These are phyloP conservation scores for Linum usitatissimum DNA, from an alignment of 345 rosid genomes.

Conservation along the genomic window DNA sequence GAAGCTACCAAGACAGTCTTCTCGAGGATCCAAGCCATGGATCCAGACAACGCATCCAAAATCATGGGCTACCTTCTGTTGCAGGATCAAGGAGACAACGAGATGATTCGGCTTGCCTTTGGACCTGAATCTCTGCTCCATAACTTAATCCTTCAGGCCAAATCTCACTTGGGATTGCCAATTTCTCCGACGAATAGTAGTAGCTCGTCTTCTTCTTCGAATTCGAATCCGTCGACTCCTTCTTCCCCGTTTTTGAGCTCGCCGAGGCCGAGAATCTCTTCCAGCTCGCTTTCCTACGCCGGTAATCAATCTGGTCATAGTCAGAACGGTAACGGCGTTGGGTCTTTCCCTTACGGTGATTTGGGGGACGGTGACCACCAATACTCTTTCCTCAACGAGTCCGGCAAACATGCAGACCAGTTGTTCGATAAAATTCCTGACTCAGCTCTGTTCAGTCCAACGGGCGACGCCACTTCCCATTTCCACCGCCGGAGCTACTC, in stretches of 20 bases:
- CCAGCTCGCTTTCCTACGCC: not conserved
- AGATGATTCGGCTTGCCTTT: conserved; percentile 8
- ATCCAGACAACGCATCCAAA: conserved; percentile 5
- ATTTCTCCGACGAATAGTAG: not conserved
- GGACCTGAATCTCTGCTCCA: conserved; percentile 1
- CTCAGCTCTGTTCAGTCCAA: conserved; percentile 11
- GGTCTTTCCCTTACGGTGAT: not conserved
- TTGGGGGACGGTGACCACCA: not conserved
- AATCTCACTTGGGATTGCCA: conserved; percentile 2
- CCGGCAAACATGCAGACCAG: not conserved
- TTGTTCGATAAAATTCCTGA: conserved; percentile 3
- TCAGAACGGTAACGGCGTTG: not conserved
- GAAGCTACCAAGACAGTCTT: conserved; percentile 6
- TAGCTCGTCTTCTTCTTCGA: not conserved
- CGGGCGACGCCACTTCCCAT: not conserved
- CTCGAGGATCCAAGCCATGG: conserved; percentile 5
- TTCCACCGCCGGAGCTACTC: conserved; percentile 5
- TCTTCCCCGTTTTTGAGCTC: not conserved
- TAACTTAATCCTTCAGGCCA: conserved; percentile 3
- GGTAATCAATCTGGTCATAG: not conserved
- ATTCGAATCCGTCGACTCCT: conserved; percentile 1
- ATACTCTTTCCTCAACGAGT: conserved; percentile 2
- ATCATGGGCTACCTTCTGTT: conserved; percentile 9
- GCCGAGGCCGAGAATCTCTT: conserved; percentile 11
- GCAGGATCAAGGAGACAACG: conserved; percentile 5